phyloP scores from a whole-genome alignment of 257 asterid genomes.

The Pogostemon cablin region DNA sequence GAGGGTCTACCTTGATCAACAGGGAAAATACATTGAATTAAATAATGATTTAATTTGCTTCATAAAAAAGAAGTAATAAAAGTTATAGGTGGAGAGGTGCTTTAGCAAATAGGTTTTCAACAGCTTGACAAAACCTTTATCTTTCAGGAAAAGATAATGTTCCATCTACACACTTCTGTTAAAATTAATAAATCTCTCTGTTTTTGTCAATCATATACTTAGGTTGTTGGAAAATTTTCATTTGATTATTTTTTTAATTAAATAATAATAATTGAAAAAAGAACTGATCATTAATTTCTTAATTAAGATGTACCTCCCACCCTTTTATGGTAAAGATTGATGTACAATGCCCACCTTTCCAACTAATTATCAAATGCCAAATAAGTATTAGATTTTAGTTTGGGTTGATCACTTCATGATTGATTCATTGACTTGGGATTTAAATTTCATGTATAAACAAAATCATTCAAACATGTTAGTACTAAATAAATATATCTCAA shows the following conservation, averaged over 20 bases:
- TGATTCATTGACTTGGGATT: neutral
- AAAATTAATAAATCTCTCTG: neutral
- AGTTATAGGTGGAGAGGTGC: constrained; percentile 34
- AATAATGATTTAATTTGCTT: constrained; percentile 14
- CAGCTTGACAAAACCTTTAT: constrained; percentile 4
- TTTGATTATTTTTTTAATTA: neutral
- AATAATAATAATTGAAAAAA: neutral
- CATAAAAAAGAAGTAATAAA: constrained; percentile 16
- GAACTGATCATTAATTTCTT: neutral
- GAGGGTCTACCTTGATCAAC: neutral
- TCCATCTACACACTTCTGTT: constrained; percentile 16
- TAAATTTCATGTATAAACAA: neutral
- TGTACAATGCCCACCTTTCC: constrained; percentile 5
- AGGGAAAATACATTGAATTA: neutral
- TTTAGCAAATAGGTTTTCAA: constrained; percentile 26
- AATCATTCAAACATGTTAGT: neutral
- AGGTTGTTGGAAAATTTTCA: constrained; percentile 13
- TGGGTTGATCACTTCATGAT: constrained; percentile 20
- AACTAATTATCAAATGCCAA: neutral
- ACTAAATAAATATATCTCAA: neutral
- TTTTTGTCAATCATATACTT: constrained; percentile 22
- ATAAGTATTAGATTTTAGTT: neutral
- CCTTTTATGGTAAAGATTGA: constrained; percentile 12
- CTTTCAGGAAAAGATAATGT: constrained; percentile 29
- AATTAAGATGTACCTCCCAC: neutral